These are phyloP conservation scores for Flaveria linearis DNA, from an alignment of 129 eudicot genomes.

Conservation along the genomic window DNA sequence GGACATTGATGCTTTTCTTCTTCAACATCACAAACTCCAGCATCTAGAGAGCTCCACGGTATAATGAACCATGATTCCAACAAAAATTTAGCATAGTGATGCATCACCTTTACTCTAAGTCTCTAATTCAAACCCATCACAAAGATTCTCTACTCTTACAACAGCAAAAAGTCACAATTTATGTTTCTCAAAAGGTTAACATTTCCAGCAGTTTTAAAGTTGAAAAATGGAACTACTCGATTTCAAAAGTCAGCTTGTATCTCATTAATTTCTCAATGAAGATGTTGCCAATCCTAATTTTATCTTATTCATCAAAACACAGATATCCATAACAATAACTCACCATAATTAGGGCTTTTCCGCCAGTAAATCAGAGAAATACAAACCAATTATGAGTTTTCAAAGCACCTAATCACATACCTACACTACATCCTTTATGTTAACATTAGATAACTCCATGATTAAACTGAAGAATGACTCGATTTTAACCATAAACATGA, in stretches of 20 bases:
- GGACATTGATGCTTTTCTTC: neutral
- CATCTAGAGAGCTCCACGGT: conserved; percentile 3
- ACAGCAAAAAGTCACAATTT: neutral
- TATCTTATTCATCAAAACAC: neutral
- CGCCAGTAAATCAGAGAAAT: neutral
- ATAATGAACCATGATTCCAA: neutral
- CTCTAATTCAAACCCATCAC: conserved; percentile 3
- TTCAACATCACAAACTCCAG: neutral
- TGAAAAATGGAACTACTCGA: neutral
- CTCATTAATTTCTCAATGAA: neutral
- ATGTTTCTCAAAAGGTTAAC: neutral
- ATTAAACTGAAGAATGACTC: neutral
- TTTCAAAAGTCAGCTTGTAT: conserved; percentile 2
- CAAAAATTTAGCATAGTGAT: neutral
- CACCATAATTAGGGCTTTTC: conserved; percentile 16
- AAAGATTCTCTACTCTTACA: conserved; percentile 1
- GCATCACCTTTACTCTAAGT: neutral
- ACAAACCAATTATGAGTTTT: neutral
- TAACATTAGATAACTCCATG: too few species aligned
- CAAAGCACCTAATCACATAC: neutral
- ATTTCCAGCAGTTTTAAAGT: neutral
- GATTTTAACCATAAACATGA: neutral
- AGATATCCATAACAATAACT: conserved; percentile 1
- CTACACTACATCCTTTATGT: neutral
- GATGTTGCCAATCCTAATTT: conserved; percentile 13